These are phyloP conservation scores for Botrytis cinerea DNA, from an alignment of 2,329 filamentous ascomycete species.

Conservation along the genomic window DNA sequence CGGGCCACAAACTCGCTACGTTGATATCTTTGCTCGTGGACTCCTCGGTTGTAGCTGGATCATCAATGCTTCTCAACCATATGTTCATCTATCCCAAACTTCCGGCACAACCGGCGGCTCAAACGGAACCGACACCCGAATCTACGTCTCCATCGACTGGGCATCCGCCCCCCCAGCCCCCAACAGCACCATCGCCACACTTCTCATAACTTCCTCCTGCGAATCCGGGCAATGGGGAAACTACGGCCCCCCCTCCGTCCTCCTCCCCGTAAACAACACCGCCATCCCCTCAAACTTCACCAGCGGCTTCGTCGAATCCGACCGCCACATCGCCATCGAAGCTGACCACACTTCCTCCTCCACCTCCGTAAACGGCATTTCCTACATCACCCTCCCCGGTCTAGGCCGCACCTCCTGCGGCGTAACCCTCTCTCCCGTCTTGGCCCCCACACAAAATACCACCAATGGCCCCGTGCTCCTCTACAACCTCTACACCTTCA, in stretches of 20 bases:
- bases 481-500: conserved; percentile 64
- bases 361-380: conserved; percentile 43
- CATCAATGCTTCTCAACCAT: conserved; percentile 50
- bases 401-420: conserved; percentile 61
- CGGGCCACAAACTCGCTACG: conserved; percentile 56
- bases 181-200: conserved; percentile 50
- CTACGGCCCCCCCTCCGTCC: conserved; percentile 51
- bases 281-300: conserved; percentile 52
- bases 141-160: conserved; percentile 61
- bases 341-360: conserved; percentile 52
- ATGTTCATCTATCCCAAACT: conserved; percentile 53
- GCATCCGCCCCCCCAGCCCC: conserved; percentile 45
- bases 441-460: conserved; percentile 51
- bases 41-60: conserved; percentile 53
- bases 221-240: conserved; percentile 43
- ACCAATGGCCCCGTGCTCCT: conserved; percentile 56
- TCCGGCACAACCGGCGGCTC: conserved; percentile 52
- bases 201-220: conserved; percentile 55
- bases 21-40: conserved; percentile 65
- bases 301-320: conserved; percentile 63
- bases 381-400: conserved; percentile 54
- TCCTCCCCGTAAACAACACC: conserved; percentile 56
- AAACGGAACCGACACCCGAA: conserved; percentile 52
- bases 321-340: conserved; percentile 58
- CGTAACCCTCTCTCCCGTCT: conserved; percentile 57